These are phyloP conservation scores for Schwanniomyces vanrijiae DNA, from an alignment of 805 yeast genomes.

Conservation along the genomic window DNA sequence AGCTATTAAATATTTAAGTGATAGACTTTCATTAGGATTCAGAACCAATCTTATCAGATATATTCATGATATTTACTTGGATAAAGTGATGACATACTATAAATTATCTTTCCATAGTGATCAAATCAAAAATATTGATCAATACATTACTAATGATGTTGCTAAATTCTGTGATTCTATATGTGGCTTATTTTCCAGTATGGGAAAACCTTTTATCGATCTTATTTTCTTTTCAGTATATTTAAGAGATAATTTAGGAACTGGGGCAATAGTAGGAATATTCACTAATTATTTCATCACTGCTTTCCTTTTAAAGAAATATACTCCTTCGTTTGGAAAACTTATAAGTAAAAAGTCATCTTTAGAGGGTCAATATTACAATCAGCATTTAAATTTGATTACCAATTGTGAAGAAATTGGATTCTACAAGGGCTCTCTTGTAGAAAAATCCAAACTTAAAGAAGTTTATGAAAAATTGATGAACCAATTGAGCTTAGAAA, in stretches of 20 bases:
- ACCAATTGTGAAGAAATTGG: constrained; percentile 93
- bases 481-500: constrained; percentile 53
- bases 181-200: constrained; percentile 78
- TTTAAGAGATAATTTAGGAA: constrained; percentile 81
- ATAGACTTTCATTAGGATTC: constrained; percentile 76
- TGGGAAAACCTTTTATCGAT: constrained; percentile 92
- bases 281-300: constrained; percentile 78
- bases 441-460: constrained; percentile 69
- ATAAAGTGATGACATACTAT: constrained; percentile 77
- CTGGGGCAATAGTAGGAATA: constrained; percentile 81
- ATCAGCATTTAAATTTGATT: constrained; percentile 80
- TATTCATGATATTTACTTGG: constrained; percentile 87
- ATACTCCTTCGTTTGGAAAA: constrained; percentile 84
- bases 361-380: constrained; percentile 86
- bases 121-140: constrained; percentile 68
- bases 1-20: constrained; percentile 78
- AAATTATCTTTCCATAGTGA: constrained; percentile 64
- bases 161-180: constrained; percentile 77
- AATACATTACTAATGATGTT: constrained; percentile 83
- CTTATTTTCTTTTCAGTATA: constrained; percentile 80
- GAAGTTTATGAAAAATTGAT: constrained; percentile 57
- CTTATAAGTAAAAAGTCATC: constrained; percentile 70
- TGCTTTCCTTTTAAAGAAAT: constrained; percentile 67
- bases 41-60: constrained; percentile 82
- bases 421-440: constrained; percentile 82